Conservation (phyloP, 768 basidiomycete species). For the Russula lepida region DNA sequence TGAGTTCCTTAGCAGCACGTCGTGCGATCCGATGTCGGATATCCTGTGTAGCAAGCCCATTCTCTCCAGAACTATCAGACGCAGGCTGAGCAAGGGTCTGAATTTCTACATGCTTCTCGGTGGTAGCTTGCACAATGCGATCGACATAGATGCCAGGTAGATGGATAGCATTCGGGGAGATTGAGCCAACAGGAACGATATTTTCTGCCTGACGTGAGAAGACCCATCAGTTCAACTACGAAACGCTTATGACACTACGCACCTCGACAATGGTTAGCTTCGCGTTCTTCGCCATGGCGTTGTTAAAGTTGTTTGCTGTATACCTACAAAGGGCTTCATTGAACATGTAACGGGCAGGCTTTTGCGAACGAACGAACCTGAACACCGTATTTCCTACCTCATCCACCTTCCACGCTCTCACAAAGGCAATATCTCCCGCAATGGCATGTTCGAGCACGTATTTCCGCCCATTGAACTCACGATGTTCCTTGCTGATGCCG, state of each 20-base stretch:
- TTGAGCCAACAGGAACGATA: slow-evolving; percentile 74
- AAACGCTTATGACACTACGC: neutral
- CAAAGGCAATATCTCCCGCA: slow-evolving; percentile 73
- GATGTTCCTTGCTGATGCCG: slow-evolving; percentile 68
- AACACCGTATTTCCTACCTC: slow-evolving; percentile 88
- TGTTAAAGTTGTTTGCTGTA: slow-evolving; percentile 80
- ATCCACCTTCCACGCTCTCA: slow-evolving; percentile 89
- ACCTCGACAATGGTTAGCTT: slow-evolving; percentile 88
- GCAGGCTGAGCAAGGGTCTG: slow-evolving; percentile 50
- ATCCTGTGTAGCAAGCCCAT: slow-evolving; percentile 37
- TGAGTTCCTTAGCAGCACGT: slow-evolving; percentile 83
- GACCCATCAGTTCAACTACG: neutral
- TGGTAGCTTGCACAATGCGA: slow-evolving; percentile 72
- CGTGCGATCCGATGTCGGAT: slow-evolving; percentile 70
- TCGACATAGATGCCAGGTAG: slow-evolving; percentile 83
- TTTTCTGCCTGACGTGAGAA: slow-evolving; percentile 63
- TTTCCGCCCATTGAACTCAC: slow-evolving; percentile 68
- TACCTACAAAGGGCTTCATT: slow-evolving; percentile 40
- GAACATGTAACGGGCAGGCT: neutral
- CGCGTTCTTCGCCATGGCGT: slow-evolving; percentile 84
- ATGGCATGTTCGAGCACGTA: slow-evolving; percentile 79
- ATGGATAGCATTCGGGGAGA: slow-evolving; percentile 78
- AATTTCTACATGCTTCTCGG: slow-evolving; percentile 72
- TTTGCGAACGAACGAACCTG: slow-evolving; percentile 39
- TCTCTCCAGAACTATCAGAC: slow-evolving; percentile 38